Evolutionary conservation across 371 early-diverging fungal species (phyloP), one percentile per base, ranked within the genome.

Genomic region (Mortierella sp.): DNA sequence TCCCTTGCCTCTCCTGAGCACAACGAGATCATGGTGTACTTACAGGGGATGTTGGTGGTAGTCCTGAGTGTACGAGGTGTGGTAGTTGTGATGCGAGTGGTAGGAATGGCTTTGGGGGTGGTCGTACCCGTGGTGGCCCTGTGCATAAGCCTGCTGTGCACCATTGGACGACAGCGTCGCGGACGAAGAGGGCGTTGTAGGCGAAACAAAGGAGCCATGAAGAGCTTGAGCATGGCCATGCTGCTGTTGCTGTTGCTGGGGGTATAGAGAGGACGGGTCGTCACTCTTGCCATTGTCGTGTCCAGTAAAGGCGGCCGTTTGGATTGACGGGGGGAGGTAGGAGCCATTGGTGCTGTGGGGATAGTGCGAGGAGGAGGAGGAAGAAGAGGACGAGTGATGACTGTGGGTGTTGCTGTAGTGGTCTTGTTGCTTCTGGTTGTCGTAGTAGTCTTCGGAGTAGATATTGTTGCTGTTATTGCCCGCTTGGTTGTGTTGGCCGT

Each of bases 1-100:
- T 37, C 67, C 40, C 37, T 6, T 10, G 8, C 19, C 37, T 28
- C 31, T 61, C 61, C 34, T 61, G 61, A 61, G 24, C 3, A 40
- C 9, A 40, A 9, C 21, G 24, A 67, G 34, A 40, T 67, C 67
- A 40, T 67, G 26, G 50, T 59, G 43, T 28, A 81, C 83, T 83
- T 83, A 83, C 83, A 83, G 31, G 34, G 83, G 83, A 61, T 83
- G 82, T 64, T 70, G 78, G 59, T 80, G 79, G 28, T 78, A 80
- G 43, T 83, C 83, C 48, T 83, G 83, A 37, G 83, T 69, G 34
- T 75, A 75, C 10, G 75, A 75, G 24, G 75, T 34, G 51, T 75
- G 69, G 40, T 75, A 37, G 44, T 37, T 76, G 64, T 67, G 80
- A 69, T 72, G 71, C n/a, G 54, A 76, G 73, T 82, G 79, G 40